phyloP scores from a whole-genome alignment of 495 filamentous ascomycete genomes.

The Xylaria bambusicola region DNA sequence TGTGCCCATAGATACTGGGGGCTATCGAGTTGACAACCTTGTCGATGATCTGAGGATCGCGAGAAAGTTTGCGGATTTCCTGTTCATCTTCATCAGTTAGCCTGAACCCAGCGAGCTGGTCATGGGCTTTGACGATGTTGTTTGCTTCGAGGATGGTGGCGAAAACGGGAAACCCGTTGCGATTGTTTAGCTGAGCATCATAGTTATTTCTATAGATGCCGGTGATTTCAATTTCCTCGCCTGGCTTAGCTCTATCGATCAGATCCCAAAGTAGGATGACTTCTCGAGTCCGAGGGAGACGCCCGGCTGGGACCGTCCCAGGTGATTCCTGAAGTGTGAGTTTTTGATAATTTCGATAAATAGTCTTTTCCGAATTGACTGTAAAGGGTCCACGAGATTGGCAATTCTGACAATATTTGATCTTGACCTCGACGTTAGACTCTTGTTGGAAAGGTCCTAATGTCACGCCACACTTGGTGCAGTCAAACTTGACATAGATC shows the following conservation, averaged over 20 bases:
- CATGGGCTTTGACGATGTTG: slow-evolving; percentile 93
- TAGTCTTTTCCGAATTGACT: slow-evolving; percentile 94
- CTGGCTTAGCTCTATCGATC: slow-evolving; percentile 95
- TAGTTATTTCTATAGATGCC: slow-evolving; percentile 99
- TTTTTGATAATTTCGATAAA: slow-evolving; percentile 99
- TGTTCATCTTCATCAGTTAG: slow-evolving; percentile 96
- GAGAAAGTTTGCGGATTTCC: slow-evolving; percentile 79
- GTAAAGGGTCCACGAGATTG: slow-evolving; percentile 95
- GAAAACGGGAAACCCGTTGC: slow-evolving; percentile 98
- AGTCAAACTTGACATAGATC: slow-evolving; percentile 97
- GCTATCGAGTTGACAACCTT: slow-evolving; percentile 94
- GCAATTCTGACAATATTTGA: slow-evolving; percentile 96
- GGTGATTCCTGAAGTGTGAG: slow-evolving; percentile 97
- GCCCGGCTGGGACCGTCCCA: slow-evolving; percentile 93
- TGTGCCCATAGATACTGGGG: slow-evolving; percentile 95
- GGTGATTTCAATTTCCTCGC: slow-evolving; percentile 96
- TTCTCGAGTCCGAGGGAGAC: slow-evolving; percentile 91
- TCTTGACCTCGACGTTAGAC: slow-evolving; percentile 91
- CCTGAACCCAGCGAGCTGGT: slow-evolving; percentile 96
- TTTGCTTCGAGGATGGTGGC: slow-evolving; percentile 97
- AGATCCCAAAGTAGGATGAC: slow-evolving; percentile 96
- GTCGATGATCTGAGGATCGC: slow-evolving; percentile 90
- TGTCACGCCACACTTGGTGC: slow-evolving; percentile 86
- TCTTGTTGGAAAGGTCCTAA: slow-evolving; percentile 98
- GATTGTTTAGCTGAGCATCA: slow-evolving; percentile 95